Base-by-base conservation (phyloP, 345 rosid species). In the Camelina neglecta region DNA sequence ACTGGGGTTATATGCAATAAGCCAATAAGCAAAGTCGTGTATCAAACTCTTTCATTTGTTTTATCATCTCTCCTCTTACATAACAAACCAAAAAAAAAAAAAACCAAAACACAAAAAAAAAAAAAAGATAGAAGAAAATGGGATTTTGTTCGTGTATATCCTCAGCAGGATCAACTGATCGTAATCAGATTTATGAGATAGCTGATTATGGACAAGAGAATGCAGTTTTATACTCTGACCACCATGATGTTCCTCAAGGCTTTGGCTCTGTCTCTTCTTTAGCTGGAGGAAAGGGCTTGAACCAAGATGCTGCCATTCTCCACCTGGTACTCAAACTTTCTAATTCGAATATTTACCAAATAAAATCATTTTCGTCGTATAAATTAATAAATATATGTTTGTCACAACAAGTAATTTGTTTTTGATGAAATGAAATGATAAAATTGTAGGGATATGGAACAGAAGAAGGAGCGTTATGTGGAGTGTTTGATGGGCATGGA, bases 401-500 rank as follows among this genome's bases (percentile, higher is more conserved):
- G 38, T 13, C 60, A 35, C 12, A 66, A 18, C 13, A 44, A 44
- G 5, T 47, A 5, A 5, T 10, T 16, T 51, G 12, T 31, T 61
- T 10, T n/a, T 6, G 1, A 8, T 9, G 4, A 16, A 23, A 41
- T 38, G 38, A 51, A 51, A 51, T 48, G 23, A 18, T 24, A 13
- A 24, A 47, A n/a, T 13, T 45, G 0, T 47, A 79, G 97, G 92
- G 89, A 2, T 91, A 86, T 79, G 97, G 92, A 76, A 69, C 47
- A 56, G 82, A 82, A 67, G 84, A 73, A 41, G 94, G 89, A 73
- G 86, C 72, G 0, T 80, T 90, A 18, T 85, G 89, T 71, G 96
- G 86, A 54, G 96, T 93, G 21, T 91, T 90, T 76, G 98, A 93
- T 71, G 98, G 98, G 15, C 97, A 93, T 79, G 98, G 98, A 81